These are phyloP conservation scores for Trametes meyenii DNA, from an alignment of 768 basidiomycete genomes.

Conservation along the genomic window DNA sequence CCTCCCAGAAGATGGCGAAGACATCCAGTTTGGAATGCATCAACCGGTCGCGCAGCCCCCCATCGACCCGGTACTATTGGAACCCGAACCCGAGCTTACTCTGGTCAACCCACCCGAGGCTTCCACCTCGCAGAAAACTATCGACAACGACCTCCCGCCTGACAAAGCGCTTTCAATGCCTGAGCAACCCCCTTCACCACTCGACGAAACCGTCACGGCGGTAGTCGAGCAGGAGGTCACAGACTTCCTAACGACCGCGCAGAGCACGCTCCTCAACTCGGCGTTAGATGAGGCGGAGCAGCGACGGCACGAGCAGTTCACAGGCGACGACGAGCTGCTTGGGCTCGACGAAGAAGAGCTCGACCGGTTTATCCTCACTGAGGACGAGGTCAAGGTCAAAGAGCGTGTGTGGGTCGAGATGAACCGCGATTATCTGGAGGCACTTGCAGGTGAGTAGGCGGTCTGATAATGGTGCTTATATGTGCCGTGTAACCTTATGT, in stretches of 20 bases:
- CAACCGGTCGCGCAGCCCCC: constrained; percentile 37
- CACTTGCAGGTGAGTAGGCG: constrained; percentile 69
- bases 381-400: constrained; percentile 83
- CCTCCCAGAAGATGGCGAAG: constrained; percentile 44
- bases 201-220: constrained; percentile 65
- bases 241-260: constrained; percentile 61
- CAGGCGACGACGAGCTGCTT: constrained; percentile 57
- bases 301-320: constrained; percentile 55
- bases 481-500: constrained; percentile 2
- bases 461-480: constrained; percentile 4
- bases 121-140: neutral
- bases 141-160: constrained; percentile 11
- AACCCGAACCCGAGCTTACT: constrained; percentile 22
- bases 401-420: constrained; percentile 94
- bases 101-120: constrained; percentile 3
- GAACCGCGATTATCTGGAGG: constrained; percentile 88
- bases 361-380: constrained; percentile 74
- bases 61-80: constrained; percentile 60
- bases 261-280: constrained; percentile 57
- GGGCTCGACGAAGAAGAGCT: constrained; percentile 93
- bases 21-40: constrained; percentile 28
- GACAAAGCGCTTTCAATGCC: constrained; percentile 9
- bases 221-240: constrained; percentile 72
- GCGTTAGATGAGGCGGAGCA: constrained; percentile 72
- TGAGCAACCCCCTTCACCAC: constrained; percentile 33